phyloP scores from a whole-genome alignment of 2,329 filamentous ascomycete genomes.

The Byssochlamys sp. region DNA sequence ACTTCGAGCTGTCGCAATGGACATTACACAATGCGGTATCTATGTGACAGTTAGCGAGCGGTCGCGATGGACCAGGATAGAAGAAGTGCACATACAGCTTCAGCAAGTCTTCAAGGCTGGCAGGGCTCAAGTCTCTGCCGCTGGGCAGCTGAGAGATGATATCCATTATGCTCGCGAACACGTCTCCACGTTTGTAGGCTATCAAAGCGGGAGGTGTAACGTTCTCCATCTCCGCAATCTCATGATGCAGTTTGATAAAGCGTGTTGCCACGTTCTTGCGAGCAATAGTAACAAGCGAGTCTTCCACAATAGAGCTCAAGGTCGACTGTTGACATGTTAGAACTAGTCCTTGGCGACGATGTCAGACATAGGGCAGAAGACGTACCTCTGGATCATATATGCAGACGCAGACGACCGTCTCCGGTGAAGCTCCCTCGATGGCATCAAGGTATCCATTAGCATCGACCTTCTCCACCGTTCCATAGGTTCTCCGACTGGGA shows the following conservation, averaged over 20 bases:
- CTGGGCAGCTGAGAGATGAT: conserved; percentile 74
- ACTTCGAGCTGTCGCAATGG: neutral
- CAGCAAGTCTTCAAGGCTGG: conserved; percentile 49
- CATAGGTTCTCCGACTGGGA: conserved; percentile 68
- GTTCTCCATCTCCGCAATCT: conserved; percentile 88
- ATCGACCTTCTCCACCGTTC: conserved; percentile 72
- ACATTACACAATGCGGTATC: neutral
- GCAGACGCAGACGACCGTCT: conserved; percentile 82
- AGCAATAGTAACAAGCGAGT: conserved; percentile 66
- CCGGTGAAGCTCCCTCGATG: conserved; percentile 74
- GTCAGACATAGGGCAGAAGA: conserved; percentile 6
- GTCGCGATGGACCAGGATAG: neutral
- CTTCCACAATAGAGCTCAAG: conserved; percentile 68
- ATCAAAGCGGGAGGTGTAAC: conserved; percentile 78
- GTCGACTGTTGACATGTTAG: conserved; percentile 50
- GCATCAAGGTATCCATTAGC: conserved; percentile 89
- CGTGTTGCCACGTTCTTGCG: conserved; percentile 59
- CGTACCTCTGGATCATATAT: conserved; percentile 80
- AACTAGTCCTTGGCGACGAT: neutral
- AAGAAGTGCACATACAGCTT: conserved; percentile 38
- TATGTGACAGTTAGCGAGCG: conserved; percentile 3
- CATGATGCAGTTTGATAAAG: conserved; percentile 84
- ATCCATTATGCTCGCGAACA: conserved; percentile 82
- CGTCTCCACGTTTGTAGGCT: conserved; percentile 79
- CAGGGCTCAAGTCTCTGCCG: conserved; percentile 39